Evolutionary conservation across 495 filamentous ascomycete species (phyloP), one percentile per base, ranked within the genome.

Genomic region (Penicillium daleae): DNA sequence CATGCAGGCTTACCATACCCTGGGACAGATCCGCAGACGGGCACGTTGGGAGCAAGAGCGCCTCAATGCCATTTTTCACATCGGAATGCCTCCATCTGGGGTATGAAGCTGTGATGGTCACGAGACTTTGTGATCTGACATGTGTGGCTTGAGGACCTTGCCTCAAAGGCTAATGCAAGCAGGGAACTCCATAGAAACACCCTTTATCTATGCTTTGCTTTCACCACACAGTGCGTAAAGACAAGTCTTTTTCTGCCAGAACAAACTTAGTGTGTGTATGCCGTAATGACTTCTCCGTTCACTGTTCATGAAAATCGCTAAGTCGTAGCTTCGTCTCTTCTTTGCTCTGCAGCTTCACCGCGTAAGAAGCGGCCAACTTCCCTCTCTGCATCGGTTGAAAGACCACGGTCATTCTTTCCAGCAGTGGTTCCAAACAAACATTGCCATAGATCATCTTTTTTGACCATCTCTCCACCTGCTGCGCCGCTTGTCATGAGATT

Each of bases 361-460:
- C 80, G 75, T 57, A 83, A 59, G 57, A 81, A 82, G 27, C 78
- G 72, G 13, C 68, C 74, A 37, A 82, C 73, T 56, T 80, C 81
- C 35, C 71, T 60, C 51, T 77, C 75, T 15, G 78, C 76, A 48
- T 72, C 70, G 3, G 56, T 51, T 10, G 67, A 60, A 17, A 57
- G 31, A 48, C 62, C 57, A 42, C 64, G 57, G 19, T 58, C 56
- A 57, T 64, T 49, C 57, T 72, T 74, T 8, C 61, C 68, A 35
- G 56, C 70, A 6, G 68, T 62, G 24, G 76, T 71, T 17, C 88
- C 89, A 80, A 97, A 97, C 10, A 97, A 76, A 77, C 94, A 98
- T 51, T 85, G 85, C 94, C 93, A 97, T 29, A 98, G 74, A 75
- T 97, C 94, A 40, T 89, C 85, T 56, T 90, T 82, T 27, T 85